Percentiles rank a stretch among this genome's conserved stretches.
Evolutionary conservation across 2,329 filamentous ascomycete genomes (phyloP).

Genomic region (Chrysoporthe austroafricana): DNA sequence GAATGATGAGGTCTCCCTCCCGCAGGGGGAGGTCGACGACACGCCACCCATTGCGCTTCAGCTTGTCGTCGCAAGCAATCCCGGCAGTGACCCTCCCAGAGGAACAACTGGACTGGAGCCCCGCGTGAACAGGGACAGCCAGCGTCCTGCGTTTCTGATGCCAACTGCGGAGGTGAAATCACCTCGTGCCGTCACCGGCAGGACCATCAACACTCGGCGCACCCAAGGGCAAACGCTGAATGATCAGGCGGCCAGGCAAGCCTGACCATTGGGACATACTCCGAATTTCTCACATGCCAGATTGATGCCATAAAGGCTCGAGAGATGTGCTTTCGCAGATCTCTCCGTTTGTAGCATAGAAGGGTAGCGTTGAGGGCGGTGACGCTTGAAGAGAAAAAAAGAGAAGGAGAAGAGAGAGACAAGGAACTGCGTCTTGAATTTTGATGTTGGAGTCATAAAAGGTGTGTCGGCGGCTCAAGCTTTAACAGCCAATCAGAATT

Average conservation of each 20-base stretch:
- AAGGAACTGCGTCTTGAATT: conserved; percentile 3
- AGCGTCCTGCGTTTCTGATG: conserved; percentile 41
- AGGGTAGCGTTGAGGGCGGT: conserved; percentile 87
- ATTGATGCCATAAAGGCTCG: conserved; percentile 29
- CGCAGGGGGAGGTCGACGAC: conserved; percentile 29
- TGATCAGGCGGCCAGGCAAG: conserved; percentile 30
- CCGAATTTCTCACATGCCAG: conserved; percentile 78
- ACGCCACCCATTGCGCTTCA: conserved; percentile 42
- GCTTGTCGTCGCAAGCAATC: conserved; percentile 37
- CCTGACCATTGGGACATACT: conserved; percentile 33
- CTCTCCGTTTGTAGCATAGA: conserved; percentile 81
- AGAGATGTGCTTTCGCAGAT: conserved; percentile 43
- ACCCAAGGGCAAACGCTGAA: conserved; percentile 26
- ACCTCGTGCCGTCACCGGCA: conserved; percentile 40
- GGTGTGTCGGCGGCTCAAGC: conserved; percentile 16
- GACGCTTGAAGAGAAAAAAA: conserved; percentile 58
- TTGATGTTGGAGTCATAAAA: conserved; percentile 19
- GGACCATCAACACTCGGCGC: conserved; percentile 30
- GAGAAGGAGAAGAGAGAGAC: conserved; percentile 1
- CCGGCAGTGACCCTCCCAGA: conserved; percentile 36
- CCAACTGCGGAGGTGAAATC: conserved; percentile 38
- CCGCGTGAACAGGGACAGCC: conserved; percentile 29
- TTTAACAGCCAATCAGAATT: conserved; percentile 5
- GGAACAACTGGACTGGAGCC: conserved; percentile 32
- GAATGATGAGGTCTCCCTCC: conserved; percentile 34